Evolutionary conservation across 768 basidiomycete species (phyloP), one percentile per base, ranked within the genome.

Genomic region (Suillus decipiens): DNA sequence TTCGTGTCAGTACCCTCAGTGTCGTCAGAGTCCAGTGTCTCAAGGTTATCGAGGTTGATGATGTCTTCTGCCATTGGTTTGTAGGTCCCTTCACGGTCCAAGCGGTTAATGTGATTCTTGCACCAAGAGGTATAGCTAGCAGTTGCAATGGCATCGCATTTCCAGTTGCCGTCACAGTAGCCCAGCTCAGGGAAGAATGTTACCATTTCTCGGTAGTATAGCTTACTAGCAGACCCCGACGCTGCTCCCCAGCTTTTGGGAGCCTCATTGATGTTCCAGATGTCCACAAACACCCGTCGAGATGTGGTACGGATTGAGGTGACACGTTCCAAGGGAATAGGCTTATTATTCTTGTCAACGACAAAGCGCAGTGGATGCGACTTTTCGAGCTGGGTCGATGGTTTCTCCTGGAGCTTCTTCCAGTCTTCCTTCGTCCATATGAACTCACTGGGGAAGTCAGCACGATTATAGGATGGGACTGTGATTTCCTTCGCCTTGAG

Each of bases 201-300:
- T 4, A 50, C 28, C 48, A 50, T 50, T 31, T 50, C 48, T 28
- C 28, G 15, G 48, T 50, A 50, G 28, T 50, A 50, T 28, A 57
- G 22, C 55, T 57, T 36, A 22, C 36, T 57, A 12, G 41, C 55
- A 24, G 33, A n/a, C 3, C 55, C 41, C 2, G 34, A 37, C 7
- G 34, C 55, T 8, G 41, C 22, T 36, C 55, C 55, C 34, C 41
- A 42, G 34, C 55, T 57, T 57, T 57, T 57, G 6, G 55, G 31
- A 8, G 15, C n/a, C 24, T 57, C 55, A 0, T 36, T 36, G 48
- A 50, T 28, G 15, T 50, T 50, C 48, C 48, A 50, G 28, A 50
- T 50, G 48, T 50, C 28, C 12, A 50, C 15, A 5, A 50, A 50
- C 7, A 31, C 48, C 28, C 22, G 7, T 14, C 48, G 7, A 6